Base-by-base conservation (phyloP, 1,284 basidiomycete genomes). In the Moniliella sp. region DNA sequence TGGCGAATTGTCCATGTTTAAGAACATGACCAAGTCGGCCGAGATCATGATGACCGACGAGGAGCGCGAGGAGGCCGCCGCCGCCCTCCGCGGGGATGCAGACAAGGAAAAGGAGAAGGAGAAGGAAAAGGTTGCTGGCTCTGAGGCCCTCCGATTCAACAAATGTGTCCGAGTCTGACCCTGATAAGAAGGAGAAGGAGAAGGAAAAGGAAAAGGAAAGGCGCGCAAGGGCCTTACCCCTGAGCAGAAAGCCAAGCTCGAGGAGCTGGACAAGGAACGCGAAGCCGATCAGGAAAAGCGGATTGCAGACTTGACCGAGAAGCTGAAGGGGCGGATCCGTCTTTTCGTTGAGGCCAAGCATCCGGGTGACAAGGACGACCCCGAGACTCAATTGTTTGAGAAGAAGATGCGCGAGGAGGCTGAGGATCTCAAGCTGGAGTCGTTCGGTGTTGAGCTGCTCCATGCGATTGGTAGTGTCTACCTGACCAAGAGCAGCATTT, bases 381-480 rank as follows among this genome's bases (percentile, higher is more conserved):
- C 74, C 0, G 88, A 94, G 39, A 61, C 54, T 10, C 48, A 50
- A 31, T 34, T 57, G 32, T 61, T 86, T 55, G 74, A 78, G 61
- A 67, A 69, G 33, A 73, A 69, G 61, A 80, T 93, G 62, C 69
- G 65, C 54, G 67, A 71, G 27, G 91, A 99, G 62, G 83, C 82
- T 1, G 83, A 93, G 44, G 91, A 99, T 65, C 62, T 99, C 52
- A 97, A 94, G 67, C 65, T 94, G 37, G 91, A 99, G 66, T 88
- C 82, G 45, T 99, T 99, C 61, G 91, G 91, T 35, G 75, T 97
- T 26, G 88, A 94, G 71, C 76, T 86, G 5, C 45, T 61, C 27
- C 51, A 55, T 35, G 48, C 55, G 21, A 61, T 61, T 37, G 58
- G 58, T 27, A 75, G 70, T 36, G 74, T 93, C 19, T 97, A 94